Evolutionary conservation across 176 grass and related monocot genomes (phyloP).

Genomic region (Oryza rufipogon): DNA sequence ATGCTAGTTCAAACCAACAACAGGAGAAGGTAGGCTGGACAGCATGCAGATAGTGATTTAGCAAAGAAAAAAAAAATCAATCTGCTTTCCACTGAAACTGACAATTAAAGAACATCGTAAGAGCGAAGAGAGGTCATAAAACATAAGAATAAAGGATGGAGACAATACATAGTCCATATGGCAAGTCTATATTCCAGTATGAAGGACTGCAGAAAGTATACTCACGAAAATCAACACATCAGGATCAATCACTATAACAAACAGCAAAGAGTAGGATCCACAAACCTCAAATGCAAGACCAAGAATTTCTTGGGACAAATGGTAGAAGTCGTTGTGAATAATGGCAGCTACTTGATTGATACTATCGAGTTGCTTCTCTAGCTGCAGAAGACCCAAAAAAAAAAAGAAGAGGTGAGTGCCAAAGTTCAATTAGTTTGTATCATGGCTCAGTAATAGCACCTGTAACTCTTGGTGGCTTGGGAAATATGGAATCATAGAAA

Average conservation of each 20-base stretch:
- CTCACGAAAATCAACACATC: constrained; percentile 26
- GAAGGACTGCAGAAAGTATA: constrained; percentile 24
- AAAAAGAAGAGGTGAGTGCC: constrained; percentile 11
- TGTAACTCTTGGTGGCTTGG: too few relatives aligned
- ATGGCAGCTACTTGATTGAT: constrained; percentile 85
- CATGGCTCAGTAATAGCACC: constrained; percentile 19
- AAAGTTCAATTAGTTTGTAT: constrained; percentile 34
- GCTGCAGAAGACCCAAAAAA: constrained; percentile 47
- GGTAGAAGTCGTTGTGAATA: constrained; percentile 81
- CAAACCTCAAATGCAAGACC: constrained; percentile 95
- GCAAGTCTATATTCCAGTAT: not conserved
- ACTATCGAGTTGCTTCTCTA: constrained; percentile 75
- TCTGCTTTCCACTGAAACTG: not conserved
- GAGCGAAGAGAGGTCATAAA: not conserved
- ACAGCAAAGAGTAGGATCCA: constrained; percentile 21
- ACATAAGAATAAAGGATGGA: not conserved
- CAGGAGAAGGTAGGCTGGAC: not conserved
- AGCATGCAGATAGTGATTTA: not conserved
- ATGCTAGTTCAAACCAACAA: not conserved
- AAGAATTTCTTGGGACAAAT: constrained; percentile 92
- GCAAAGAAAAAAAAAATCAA: not conserved
- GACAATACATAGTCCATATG: constrained; percentile 13
- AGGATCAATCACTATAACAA: constrained; percentile 31
- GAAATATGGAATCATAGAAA: too few relatives aligned
- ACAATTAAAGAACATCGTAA: not conserved